Percentiles rank a stretch among this genome's conserved stretches.
Evolutionary conservation across 192 early-diverging fungal genomes (phyloP).

Genomic region (Allomyces macrogynus): DNA sequence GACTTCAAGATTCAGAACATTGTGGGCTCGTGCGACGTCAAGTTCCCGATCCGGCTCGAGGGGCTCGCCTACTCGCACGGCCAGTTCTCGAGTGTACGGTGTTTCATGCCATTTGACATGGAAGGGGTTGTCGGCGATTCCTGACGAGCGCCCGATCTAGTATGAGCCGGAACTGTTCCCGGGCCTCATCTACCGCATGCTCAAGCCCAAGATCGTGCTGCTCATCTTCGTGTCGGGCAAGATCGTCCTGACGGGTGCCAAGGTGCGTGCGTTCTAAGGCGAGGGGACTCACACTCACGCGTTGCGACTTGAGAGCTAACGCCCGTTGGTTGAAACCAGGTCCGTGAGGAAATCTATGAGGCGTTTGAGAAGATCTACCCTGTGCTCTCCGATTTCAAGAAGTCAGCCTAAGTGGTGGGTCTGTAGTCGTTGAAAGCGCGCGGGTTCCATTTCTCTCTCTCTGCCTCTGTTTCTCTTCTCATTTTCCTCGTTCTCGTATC

Average conservation of each 20-base stretch:
- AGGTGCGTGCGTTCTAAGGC: conserved; percentile 21
- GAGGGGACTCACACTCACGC: not conserved
- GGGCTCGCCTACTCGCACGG: conserved; percentile 87
- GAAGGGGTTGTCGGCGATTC: not conserved
- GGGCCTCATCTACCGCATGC: conserved; percentile 98
- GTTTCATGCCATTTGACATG: not conserved
- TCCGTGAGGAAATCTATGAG: conserved; percentile 91
- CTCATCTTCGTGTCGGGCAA: conserved; percentile 98
- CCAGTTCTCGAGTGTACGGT: conserved; percentile 65
- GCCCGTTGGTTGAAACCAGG: conserved; percentile 1
- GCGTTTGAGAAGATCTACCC: conserved; percentile 97
- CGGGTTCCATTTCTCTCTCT: conserved; percentile 2
- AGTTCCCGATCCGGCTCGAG: conserved; percentile 96
- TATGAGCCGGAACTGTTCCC: conserved; percentile 99
- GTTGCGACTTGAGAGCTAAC: not conserved
- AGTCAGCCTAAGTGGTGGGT: conserved; percentile 20
- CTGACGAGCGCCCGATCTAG: conserved; percentile 20
- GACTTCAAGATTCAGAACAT: conserved; percentile 99
- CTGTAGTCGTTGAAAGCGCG: too few species aligned
- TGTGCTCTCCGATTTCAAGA: conserved; percentile 73
- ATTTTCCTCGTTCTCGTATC: conserved; percentile 2
- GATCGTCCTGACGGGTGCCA: conserved; percentile 98
- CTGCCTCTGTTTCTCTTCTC: conserved; percentile 2
- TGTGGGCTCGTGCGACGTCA: conserved; percentile 96
- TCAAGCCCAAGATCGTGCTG: conserved; percentile 91